Evolutionary conservation across 106 monocot species (phyloP), one percentile per base, ranked within the genome.

Genomic region (Dioscorea dumetorum): DNA sequence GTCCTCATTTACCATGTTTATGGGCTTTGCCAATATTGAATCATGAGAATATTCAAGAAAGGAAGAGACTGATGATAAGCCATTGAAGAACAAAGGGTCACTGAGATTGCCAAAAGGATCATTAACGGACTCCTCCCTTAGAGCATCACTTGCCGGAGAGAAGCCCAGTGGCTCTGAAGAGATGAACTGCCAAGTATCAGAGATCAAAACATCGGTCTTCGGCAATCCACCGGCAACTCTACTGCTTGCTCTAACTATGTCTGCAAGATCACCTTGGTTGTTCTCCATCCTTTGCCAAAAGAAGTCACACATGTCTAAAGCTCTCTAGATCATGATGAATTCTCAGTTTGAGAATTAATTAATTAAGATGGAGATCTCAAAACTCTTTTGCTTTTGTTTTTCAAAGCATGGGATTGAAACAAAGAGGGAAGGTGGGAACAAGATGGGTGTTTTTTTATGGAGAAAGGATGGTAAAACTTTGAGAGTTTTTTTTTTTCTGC

Each of bases 211-310:
- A 54, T 67, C 67, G 35, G 48, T 23, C 2, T 3, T 28, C 6
- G 73, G 22, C 0, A 69, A 12, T 19, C 21, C 23, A 61, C 53
- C 62, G 16, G 6, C 24, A 48, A 5, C 41, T 41, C 41, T 41
- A 24, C 28, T 66, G 58, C 78, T 75, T 8, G 71, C 66, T 0
- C 83, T 74, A 33, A 83, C 74, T 48, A 83, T 75, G 71, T 83
- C 83, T 19, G 78, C 58, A 49, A 83, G 78, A 66, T 83, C 83
- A 10, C 83, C 83, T 49, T 83, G 83, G 57, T n/a, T n/a, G n/a
- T n/a, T n/a, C n/a, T n/a, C n/a, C n/a, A n/a, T n/a, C n/a, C n/a
- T n/a, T n/a, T n/a, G n/a, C n/a, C n/a, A 79, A 63, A 83, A 72
- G 75, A 54, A 78, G 49, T 76, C 76, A 23, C 75, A 68, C 78